phyloP scores from a whole-genome alignment of 495 filamentous ascomycete species.

The Astrothelium subdiscretum region DNA sequence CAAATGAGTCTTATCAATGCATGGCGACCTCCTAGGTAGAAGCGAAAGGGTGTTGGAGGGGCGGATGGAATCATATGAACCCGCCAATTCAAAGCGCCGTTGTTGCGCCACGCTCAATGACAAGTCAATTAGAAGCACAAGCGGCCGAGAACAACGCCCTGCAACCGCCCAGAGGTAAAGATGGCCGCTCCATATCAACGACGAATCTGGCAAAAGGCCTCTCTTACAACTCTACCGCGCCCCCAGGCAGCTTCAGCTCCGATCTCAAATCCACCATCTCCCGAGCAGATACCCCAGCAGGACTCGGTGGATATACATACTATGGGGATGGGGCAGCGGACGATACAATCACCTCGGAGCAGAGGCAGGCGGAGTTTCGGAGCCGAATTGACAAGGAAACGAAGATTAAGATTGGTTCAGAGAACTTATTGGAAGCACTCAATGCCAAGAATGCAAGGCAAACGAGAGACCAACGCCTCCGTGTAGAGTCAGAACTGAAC shows the following conservation, averaged over 20 bases:
- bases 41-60: neutral
- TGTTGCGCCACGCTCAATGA: slow-evolving; percentile 17
- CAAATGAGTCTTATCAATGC: neutral
- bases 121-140: slow-evolving; percentile 19
- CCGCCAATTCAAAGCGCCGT: slow-evolving; percentile 3
- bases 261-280: slow-evolving; percentile 69
- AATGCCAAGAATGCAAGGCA: slow-evolving; percentile 94
- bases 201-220: slow-evolving; percentile 19
- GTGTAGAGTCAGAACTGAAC: slow-evolving; percentile 83
- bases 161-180: slow-evolving; percentile 23
- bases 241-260: slow-evolving; percentile 86
- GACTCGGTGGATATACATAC: slow-evolving; percentile 45
- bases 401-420: slow-evolving; percentile 94
- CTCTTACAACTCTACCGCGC: slow-evolving; percentile 29
- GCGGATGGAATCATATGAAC: slow-evolving; percentile 11
- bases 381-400: slow-evolving; percentile 84
- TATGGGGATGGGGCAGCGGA: slow-evolving; percentile 46
- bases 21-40: neutral
- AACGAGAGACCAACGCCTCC: slow-evolving; percentile 74
- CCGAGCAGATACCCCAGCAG: slow-evolving; percentile 56
- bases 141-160: slow-evolving; percentile 17
- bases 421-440: slow-evolving; percentile 91
- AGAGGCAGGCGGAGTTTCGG: slow-evolving; percentile 58
- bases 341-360: slow-evolving; percentile 50
- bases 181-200: slow-evolving; percentile 26